phyloP scores from a whole-genome alignment of 768 basidiomycete genomes.

The Naematelia encephala region DNA sequence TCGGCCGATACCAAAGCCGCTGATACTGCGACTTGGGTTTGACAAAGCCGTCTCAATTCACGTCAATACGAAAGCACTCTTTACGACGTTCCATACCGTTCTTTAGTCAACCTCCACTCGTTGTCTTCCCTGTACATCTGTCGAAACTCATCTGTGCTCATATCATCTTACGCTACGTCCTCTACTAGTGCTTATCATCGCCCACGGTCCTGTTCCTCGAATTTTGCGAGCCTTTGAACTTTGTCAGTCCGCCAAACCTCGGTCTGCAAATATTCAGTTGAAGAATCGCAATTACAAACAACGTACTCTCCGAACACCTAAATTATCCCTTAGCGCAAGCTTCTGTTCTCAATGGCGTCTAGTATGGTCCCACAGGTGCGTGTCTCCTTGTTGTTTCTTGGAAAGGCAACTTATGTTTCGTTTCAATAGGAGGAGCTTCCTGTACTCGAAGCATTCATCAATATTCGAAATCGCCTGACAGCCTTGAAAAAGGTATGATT shows the following conservation, averaged over 20 bases:
- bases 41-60: not conserved
- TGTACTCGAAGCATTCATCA: conserved; percentile 90
- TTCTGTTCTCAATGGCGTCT: conserved; percentile 4
- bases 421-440: conserved; percentile 65
- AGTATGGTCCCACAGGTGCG: conserved; percentile 45
- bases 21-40: not conserved
- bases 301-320: too few relatives aligned
- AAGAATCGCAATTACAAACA: too few relatives aligned
- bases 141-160: not conserved
- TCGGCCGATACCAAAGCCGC: not conserved
- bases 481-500: conserved; percentile 52
- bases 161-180: not conserved
- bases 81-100: too few relatives aligned
- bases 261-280: too few relatives aligned
- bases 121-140: not conserved
- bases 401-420: not conserved
- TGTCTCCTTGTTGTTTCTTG: not conserved
- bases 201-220: not conserved
- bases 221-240: not conserved
- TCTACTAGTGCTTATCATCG: not conserved
- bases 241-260: not conserved
- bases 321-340: too few relatives aligned
- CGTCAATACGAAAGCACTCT: not conserved
- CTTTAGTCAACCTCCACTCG: not conserved
- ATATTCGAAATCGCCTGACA: conserved; percentile 91